Base-by-base conservation (phyloP, 371 early-diverging fungal species). In the Mortierella sp. region DNA sequence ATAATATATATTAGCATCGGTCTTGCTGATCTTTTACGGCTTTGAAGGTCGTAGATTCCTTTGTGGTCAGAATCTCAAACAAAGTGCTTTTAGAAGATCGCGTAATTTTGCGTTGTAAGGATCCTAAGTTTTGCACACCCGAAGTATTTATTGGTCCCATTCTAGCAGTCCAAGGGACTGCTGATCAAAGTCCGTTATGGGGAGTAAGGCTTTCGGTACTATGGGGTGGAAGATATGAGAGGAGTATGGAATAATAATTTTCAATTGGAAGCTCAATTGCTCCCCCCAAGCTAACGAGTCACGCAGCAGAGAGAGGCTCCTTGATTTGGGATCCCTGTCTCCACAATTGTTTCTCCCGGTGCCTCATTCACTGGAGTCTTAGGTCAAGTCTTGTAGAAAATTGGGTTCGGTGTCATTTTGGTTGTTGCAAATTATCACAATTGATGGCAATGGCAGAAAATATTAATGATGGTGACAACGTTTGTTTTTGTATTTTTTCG, bases 1-100 rank as follows among this genome's bases (percentile, higher is more conserved):
- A 82, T 75, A 63, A 73, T 63, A 70, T 72, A 71, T 82, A 74
- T 70, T 76, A 76, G 77, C 83, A 74, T 78, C 76, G 55, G 83
- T 83, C 83, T 82, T 63, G 83, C 79, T 78, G 77, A 76, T 83
- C 83, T 79, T 79, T 83, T 83, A 83, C 83, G 83, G 83, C 83
- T 79, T 79, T 79, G 83, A 83, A 44, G 79, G 83, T 83, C 83
- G 79, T 83, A 60, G 83, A 83, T 83, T 83, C 71, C 79, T 44
- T 73, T 55, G 75, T 56, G 41, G 63, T 70, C 63, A 58, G 74
- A 83, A 83, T 83, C 83, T 83, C 83, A 74, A 70, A 74, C 83
- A 83, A 79, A 79, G 83, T 83, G 83, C 83, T 83, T 83, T 83
- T 83, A 83, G 79, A 79, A 83, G 83, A 83, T 76, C 80, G 79